phyloP scores from a whole-genome alignment of 345 rosid species.

The Eucalyptus pumila region DNA sequence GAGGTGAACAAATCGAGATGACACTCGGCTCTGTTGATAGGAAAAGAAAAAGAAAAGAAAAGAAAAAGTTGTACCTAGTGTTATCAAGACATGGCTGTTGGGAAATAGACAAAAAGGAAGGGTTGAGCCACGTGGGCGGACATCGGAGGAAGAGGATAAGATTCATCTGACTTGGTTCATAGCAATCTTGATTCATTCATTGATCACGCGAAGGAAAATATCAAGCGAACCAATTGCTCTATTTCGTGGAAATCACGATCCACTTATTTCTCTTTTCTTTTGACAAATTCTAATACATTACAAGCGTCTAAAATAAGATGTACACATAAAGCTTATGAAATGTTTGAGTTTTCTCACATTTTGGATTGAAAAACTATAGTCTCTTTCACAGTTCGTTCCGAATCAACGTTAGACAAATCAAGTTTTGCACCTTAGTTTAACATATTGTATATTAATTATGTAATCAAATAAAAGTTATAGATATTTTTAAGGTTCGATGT shows the following conservation, averaged over 20 bases:
- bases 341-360: neutral
- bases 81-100: neutral
- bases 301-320: neutral
- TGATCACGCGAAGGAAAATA: neutral
- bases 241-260: neutral
- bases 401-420: neutral
- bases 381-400: neutral
- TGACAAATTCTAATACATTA: neutral
- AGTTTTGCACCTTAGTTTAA: neutral
- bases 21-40: rapidly evolving
- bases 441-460: neutral
- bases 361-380: neutral
- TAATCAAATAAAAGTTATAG: neutral
- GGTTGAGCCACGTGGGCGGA: neutral
- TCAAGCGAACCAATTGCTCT: neutral
- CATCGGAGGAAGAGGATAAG: neutral
- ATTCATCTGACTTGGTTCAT: neutral
- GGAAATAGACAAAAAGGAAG: neutral
- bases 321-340: neutral
- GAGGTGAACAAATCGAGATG: neutral
- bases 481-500: neutral
- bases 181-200: neutral
- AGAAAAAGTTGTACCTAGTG: neutral
- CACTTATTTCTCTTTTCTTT: neutral
- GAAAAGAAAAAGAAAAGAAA: no score